Percentiles rank a stretch among this genome's conserved stretches.
Evolutionary conservation across 1,139 yeast genomes (phyloP).

Genomic region (Sugiyamaella japonica): DNA sequence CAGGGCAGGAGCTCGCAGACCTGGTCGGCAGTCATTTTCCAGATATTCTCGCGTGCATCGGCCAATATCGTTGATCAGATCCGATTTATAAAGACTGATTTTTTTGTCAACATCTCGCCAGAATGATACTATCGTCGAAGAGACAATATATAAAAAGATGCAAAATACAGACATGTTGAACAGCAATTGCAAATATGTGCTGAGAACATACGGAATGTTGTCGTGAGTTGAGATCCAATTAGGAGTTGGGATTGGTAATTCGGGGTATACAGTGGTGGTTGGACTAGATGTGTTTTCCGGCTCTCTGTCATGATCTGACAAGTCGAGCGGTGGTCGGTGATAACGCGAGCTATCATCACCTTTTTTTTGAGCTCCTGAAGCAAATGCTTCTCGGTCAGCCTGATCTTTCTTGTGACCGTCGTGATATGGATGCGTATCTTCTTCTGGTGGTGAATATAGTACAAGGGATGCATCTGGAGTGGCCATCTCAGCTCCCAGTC

Average conservation of each 20-base stretch:
- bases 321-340: too few species aligned
- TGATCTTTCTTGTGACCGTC: too few species aligned
- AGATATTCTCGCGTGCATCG: slow-evolving; percentile 67
- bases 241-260: slow-evolving; percentile 26
- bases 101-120: slow-evolving; percentile 65
- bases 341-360: background rate
- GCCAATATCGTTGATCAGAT: slow-evolving; percentile 60
- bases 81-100: slow-evolving; percentile 55
- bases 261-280: background rate
- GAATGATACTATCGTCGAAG: slow-evolving; percentile 55
- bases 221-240: slow-evolving; percentile 43
- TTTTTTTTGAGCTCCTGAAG: background rate
- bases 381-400: too few species aligned
- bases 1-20: slow-evolving; percentile 59
- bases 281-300: background rate
- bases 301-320: too few species aligned
- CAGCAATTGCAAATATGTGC: slow-evolving; percentile 68
- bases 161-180: slow-evolving; percentile 59
- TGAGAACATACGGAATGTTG: slow-evolving; percentile 62
- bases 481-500: slow-evolving; percentile 33
- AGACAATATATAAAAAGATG: slow-evolving; percentile 53
- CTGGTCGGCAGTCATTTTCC: slow-evolving; percentile 61
- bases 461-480: slow-evolving; percentile 9
- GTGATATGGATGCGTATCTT: background rate
- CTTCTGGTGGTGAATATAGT: background rate